Base-by-base conservation (phyloP, 805 yeast species). In the Hanseniaspora clermontiae region DNA sequence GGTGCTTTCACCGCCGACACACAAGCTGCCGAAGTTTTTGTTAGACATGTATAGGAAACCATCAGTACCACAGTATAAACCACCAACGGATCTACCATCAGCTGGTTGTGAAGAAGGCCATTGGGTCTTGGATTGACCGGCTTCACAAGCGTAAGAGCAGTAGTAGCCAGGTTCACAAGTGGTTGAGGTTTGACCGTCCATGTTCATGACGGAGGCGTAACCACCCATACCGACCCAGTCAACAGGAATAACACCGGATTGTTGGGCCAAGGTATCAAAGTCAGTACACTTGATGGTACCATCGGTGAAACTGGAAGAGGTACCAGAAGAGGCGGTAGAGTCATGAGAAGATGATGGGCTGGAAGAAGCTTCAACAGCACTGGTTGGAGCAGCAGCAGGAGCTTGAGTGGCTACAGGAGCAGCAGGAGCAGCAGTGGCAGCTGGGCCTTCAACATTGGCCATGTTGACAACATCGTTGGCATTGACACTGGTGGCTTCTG, bases 71-170 rank as follows among this genome's bases (percentile, higher is more conserved):
- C 89, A 83, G 62, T 69, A 68, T 63, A 83, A 74, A 59, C 89
- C 89, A 71, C 89, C 89, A 55, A 83, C 79, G 45, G 87, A 80
- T 59, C 80, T 79, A 69, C 87, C 89, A 65, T 72, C 77, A 42
- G 78, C 58, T 42, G 89, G 89, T 71, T 83, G 89, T 37, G 68
- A 62, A 43, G 77, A 67, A 42, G 88, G 88, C 87, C 87, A 83
- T 72, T 83, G 89, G 58, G 88, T 82, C 75, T 83, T 83, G 64
- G 87, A 81, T 84, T 80, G 80, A 75, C 89, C 89, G 43, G 87
- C 76, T 67, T 81, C 83, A 69, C 89, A 83, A 55, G 87, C 87
- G 67, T 83, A 83, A 54, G 88, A 83, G 69, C 89, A 83, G 75
- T 82, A 83, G 67, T 74, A 76, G 50, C 85, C 89, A 59, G 81